Percentiles rank a stretch among this genome's conserved stretches.
Conservation (phyloP, 2,329 filamentous ascomycete genomes). For the Ophiostoma ulmi region DNA sequence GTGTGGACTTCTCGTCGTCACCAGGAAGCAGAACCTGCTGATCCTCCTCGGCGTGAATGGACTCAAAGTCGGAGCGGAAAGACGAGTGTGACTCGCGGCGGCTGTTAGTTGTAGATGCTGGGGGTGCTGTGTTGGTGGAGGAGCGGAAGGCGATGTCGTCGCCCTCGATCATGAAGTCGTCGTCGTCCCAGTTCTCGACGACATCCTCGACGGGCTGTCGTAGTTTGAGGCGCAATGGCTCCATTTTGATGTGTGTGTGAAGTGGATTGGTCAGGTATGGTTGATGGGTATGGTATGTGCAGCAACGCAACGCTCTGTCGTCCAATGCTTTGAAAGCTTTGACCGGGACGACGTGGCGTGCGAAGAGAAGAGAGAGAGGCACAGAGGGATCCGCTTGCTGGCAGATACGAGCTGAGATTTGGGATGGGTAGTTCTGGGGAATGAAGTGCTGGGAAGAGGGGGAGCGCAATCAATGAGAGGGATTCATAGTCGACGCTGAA, state of each 20-base stretch:
- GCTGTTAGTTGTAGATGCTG: slow-evolving; percentile 40
- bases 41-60: slow-evolving; percentile 73
- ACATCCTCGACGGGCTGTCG: slow-evolving; percentile 52
- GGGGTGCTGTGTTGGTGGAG: slow-evolving; percentile 41
- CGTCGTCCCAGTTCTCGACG: slow-evolving; percentile 76
- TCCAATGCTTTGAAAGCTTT: slow-evolving; percentile 19
- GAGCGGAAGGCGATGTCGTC: slow-evolving; percentile 59
- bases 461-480: slow-evolving; percentile 30
- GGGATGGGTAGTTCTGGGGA: not conserved
- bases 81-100: slow-evolving; percentile 77
- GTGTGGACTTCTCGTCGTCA: slow-evolving; percentile 76
- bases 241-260: slow-evolving; percentile 40
- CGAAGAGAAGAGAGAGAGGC: slow-evolving; percentile 15
- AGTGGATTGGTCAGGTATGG: slow-evolving; percentile 5
- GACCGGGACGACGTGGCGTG: slow-evolving; percentile 24
- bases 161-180: slow-evolving; percentile 65
- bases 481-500: slow-evolving; percentile 35
- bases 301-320: slow-evolving; percentile 20
- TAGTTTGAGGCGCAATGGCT: slow-evolving; percentile 49
- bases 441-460: not conserved
- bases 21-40: slow-evolving; percentile 80
- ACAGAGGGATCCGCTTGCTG: slow-evolving; percentile 10
- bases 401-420: slow-evolving; percentile 1
- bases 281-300: not conserved
- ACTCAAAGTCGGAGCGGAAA: slow-evolving; percentile 76